Percentiles rank a stretch among this genome's conserved stretches.
Evolutionary conservation across 108 stramenopile species (phyloP).

Genomic region (Cyclotella cryptica): DNA sequence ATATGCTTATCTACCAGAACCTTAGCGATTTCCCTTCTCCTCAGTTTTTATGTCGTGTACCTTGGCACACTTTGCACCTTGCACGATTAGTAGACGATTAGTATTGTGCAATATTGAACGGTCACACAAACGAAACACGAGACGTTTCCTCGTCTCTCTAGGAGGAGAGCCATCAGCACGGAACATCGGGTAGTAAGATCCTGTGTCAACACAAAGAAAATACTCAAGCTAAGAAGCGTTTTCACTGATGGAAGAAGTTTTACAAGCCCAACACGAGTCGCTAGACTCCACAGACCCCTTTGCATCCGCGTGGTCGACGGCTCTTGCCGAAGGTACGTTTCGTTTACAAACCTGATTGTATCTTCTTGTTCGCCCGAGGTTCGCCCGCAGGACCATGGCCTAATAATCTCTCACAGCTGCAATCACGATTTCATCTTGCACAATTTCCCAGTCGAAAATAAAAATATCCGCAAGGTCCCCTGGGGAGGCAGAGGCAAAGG

Average conservation of each 20-base stretch:
- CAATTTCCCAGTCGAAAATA: constrained; percentile 14
- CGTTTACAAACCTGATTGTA: not conserved
- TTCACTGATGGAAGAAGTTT: constrained; percentile 13
- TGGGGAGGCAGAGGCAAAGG: constrained; percentile 87
- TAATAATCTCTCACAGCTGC: not conserved
- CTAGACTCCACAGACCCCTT: constrained; percentile 75
- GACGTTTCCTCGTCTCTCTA: too few relatives aligned
- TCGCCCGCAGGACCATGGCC: too few relatives aligned
- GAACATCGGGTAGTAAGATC: too few relatives aligned
- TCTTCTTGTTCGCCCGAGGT: not conserved
- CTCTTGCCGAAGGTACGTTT: constrained; percentile 36
- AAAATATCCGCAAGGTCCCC: not conserved
- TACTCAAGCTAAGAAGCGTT: constrained; percentile 5
- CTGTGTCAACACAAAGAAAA: too few relatives aligned
- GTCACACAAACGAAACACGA: too few relatives aligned
- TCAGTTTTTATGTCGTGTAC: too few relatives aligned
- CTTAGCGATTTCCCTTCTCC: too few relatives aligned
- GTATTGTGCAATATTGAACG: too few relatives aligned
- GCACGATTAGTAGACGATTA: too few relatives aligned
- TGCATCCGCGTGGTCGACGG: constrained; percentile 72
- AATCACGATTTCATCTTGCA: not conserved
- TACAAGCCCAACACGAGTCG: constrained; percentile 56
- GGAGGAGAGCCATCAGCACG: too few relatives aligned
- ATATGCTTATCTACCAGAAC: too few relatives aligned
- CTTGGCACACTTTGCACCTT: too few relatives aligned